These are phyloP conservation scores for Gossypium mustelinum DNA, from an alignment of 345 rosid genomes.

Conservation along the genomic window DNA sequence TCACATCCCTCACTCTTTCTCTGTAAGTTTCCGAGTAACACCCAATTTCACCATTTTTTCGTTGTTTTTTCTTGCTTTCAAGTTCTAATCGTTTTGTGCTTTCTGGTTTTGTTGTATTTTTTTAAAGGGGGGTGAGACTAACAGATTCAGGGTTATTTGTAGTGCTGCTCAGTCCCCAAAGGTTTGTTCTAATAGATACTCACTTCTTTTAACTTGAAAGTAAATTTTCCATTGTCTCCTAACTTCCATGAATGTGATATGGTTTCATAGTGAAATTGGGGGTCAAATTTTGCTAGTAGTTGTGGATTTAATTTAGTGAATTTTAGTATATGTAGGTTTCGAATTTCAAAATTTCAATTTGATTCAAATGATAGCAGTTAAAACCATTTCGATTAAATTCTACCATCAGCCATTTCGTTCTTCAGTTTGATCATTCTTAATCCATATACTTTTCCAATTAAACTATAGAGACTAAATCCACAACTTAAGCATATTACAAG, in stretches of 20 bases:
- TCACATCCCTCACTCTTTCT: constrained; percentile 28
- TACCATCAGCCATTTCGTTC: too few relatives aligned
- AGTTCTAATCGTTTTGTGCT: not conserved
- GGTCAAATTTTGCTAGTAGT: too few relatives aligned
- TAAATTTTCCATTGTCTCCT: not conserved
- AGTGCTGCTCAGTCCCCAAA: constrained; percentile 42
- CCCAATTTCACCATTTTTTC: not conserved
- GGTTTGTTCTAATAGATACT: constrained; percentile 32
- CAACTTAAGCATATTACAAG: too few relatives aligned
- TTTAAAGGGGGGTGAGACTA: constrained; percentile 30
- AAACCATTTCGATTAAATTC: too few relatives aligned
- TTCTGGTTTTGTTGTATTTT: constrained; percentile 13
- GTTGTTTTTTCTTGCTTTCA: not conserved
- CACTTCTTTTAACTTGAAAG: not conserved
- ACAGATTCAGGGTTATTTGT: constrained; percentile 41
- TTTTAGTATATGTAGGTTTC: too few relatives aligned
- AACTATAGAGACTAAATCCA: too few relatives aligned
- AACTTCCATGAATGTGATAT: not conserved
- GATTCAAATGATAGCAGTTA: too few relatives aligned
- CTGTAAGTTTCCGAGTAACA: constrained; percentile 25
- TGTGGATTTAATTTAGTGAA: too few relatives aligned
- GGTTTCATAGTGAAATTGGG: not conserved
- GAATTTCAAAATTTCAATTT: too few relatives aligned
- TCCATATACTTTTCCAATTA: too few relatives aligned
- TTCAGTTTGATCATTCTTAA: too few relatives aligned